A percentile compares a stretch with the other conserved stretches of the same genome.
These are phyloP conservation scores for Picochlorum sp. DNA, from an alignment of 139 green algal genomes.

Conservation along the genomic window DNA sequence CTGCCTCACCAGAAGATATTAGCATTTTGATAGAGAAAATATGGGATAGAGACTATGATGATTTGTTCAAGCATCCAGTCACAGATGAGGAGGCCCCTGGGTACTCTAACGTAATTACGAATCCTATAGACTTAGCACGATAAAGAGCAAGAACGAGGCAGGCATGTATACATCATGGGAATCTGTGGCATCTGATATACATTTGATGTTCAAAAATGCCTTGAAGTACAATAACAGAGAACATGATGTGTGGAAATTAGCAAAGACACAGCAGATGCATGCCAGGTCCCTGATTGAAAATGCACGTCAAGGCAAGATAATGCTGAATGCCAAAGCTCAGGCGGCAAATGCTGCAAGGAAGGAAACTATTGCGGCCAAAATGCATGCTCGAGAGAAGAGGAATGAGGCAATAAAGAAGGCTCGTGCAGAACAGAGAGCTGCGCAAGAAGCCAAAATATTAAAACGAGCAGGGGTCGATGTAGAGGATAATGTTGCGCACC, in stretches of 20 bases:
- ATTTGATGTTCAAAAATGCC: slow-evolving; percentile 57
- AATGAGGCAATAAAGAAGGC: slow-evolving; percentile 16
- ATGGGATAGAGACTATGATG: slow-evolving; percentile 39
- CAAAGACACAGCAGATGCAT: slow-evolving; percentile 6
- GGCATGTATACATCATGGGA: slow-evolving; percentile 39
- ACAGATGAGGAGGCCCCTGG: slow-evolving; percentile 50
- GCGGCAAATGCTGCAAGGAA: slow-evolving; percentile 5
- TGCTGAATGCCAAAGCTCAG: background rate
- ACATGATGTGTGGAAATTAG: slow-evolving; percentile 15
- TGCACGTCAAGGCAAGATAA: background rate
- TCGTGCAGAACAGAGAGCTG: slow-evolving; percentile 24
- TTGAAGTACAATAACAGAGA: slow-evolving; percentile 44
- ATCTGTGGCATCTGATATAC: slow-evolving; percentile 34
- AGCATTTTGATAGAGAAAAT: slow-evolving; percentile 30
- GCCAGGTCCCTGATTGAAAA: background rate
- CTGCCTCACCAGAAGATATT: background rate
- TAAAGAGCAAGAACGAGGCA: slow-evolving; percentile 42
- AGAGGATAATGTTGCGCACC: slow-evolving; percentile 11
- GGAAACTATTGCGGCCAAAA: background rate
- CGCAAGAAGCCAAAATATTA: slow-evolving; percentile 32
- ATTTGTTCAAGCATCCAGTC: slow-evolving; percentile 50
- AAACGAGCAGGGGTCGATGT: slow-evolving; percentile 19
- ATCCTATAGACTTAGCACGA: slow-evolving; percentile 77
- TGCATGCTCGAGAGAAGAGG: background rate
- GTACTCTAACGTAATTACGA: slow-evolving; percentile 54